Conservation (phyloP, 2,329 filamentous ascomycete species). For the Rhynchosporium agropyri region DNA sequence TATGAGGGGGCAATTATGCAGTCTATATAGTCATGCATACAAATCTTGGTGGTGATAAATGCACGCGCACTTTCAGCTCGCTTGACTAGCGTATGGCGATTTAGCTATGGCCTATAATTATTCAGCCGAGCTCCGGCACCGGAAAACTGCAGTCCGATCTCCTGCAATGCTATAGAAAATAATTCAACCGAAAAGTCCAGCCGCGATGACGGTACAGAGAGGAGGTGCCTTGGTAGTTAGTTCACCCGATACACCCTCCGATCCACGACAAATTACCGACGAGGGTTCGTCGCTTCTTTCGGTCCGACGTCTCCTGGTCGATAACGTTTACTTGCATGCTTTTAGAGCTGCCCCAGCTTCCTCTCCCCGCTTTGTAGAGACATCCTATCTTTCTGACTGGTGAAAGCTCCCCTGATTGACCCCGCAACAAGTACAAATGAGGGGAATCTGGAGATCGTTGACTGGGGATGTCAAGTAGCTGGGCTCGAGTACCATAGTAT, state of each 20-base stretch:
- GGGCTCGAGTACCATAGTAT: not conserved
- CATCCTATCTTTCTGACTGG: conserved; percentile 14
- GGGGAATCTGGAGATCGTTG: conserved; percentile 11
- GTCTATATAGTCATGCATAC: too few relatives aligned
- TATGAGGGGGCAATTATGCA: too few relatives aligned
- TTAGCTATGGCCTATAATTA: not conserved
- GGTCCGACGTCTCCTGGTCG: conserved; percentile 20
- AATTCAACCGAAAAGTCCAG: conserved; percentile 20
- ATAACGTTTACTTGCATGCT: conserved; percentile 12
- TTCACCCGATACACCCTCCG: conserved; percentile 11
- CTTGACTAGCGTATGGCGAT: too few relatives aligned
- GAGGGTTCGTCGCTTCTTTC: conserved; percentile 23
- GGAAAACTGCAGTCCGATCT: not conserved
- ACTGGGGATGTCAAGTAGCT: conserved; percentile 16
- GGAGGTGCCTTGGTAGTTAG: not conserved
- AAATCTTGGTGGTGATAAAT: too few relatives aligned
- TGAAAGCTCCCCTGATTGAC: not conserved
- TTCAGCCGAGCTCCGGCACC: conserved; percentile 3
- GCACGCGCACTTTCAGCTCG: too few relatives aligned
- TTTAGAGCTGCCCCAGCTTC: conserved; percentile 10
- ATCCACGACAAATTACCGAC: not conserved
- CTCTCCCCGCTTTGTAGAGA: not conserved
- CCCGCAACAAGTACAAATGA: conserved; percentile 16
- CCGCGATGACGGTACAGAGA: conserved; percentile 21
- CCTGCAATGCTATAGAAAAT: not conserved